Evolutionary conservation across 352 stramenopile species (phyloP), one percentile per base, ranked within the genome.

Genomic region (Pythium coloratum): DNA sequence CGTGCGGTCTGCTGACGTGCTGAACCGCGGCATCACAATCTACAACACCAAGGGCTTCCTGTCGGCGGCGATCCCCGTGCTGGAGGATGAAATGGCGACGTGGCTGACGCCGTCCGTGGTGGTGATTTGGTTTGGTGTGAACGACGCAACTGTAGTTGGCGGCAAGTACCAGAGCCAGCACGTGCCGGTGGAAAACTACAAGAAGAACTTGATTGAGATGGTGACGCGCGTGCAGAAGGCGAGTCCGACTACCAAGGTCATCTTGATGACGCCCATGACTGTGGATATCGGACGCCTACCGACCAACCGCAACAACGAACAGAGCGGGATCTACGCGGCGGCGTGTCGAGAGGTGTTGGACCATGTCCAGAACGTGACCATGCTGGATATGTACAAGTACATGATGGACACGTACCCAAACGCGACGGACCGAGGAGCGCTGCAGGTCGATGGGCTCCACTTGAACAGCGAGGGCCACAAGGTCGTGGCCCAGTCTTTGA

Each of bases 121-220:
- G 20, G 86, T 73, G 26, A 40, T 90, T 10, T 90, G 77, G 74
- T 70, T 88, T 2, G 83, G 83, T 18, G 75, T 80, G 24, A 91
- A 91, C 64, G 83, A 91, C 56, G 81, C 83, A 1, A 76, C 77
- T 5, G 56, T 83, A 6, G 13, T 56, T 1, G 56, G 79, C 47
- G 80, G 81, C 38, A 44, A 58, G 18, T 67, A 72, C 30, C 57
- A 64, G 28, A 58, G 57, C 13, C 76, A 82, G 44, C 70, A 89
- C 55, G 83, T 92, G 28, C 75, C 76, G 7, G n/a, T 89, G 9
- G 71, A 75, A 9, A 69, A 75, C 26, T 92, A 84, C 65, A 28
- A 47, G 1, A 32, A 47, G 6, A 90, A 92, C 59, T 18, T 69
- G 2, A 30, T 36, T 18, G 6, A 40, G 14, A 69, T 59, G 84